Conservation (phyloP, 148 eudicot genomes). For the Dysphania ambrosioides region DNA sequence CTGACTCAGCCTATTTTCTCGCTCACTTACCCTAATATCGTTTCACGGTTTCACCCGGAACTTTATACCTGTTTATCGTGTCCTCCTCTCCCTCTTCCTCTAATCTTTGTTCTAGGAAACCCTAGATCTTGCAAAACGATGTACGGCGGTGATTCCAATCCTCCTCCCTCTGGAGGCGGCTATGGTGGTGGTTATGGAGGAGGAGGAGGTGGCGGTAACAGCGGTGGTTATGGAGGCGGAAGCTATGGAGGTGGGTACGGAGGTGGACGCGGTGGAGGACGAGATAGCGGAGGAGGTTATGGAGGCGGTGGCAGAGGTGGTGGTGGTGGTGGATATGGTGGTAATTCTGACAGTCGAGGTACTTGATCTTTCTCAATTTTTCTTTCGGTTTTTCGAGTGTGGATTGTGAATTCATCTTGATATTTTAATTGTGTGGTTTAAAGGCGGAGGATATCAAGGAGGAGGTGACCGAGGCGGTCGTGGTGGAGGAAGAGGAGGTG, state of each 20-base stretch:
- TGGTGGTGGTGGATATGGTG: constrained; percentile 50
- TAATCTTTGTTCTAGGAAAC: constrained; percentile 21
- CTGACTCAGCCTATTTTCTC: too few relatives aligned
- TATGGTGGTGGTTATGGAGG: constrained; percentile 33
- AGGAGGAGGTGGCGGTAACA: constrained; percentile 25
- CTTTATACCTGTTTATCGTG: background rate
- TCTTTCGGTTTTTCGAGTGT: background rate
- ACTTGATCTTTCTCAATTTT: constrained; percentile 1
- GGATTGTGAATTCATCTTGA: background rate
- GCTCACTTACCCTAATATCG: too few relatives aligned
- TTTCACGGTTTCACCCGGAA: too few relatives aligned
- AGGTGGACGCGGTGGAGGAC: constrained; percentile 26
- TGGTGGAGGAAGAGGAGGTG: constrained; percentile 45
- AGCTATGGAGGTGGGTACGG: constrained; percentile 29
- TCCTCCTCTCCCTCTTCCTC: background rate
- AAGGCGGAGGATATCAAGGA: constrained; percentile 59
- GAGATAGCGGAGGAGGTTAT: constrained; percentile 28
- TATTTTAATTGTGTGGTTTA: background rate
- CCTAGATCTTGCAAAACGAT: constrained; percentile 45
- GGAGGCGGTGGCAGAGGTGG: constrained; percentile 33
- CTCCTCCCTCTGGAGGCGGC: constrained; percentile 42
- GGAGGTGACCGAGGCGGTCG: constrained; percentile 45
- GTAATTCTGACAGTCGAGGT: constrained; percentile 46
- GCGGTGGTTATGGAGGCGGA: constrained; percentile 17
- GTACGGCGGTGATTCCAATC: constrained; percentile 73